Evolutionary conservation across 129 eudicot genomes (phyloP).

Genomic region (Lonicera japonica): DNA sequence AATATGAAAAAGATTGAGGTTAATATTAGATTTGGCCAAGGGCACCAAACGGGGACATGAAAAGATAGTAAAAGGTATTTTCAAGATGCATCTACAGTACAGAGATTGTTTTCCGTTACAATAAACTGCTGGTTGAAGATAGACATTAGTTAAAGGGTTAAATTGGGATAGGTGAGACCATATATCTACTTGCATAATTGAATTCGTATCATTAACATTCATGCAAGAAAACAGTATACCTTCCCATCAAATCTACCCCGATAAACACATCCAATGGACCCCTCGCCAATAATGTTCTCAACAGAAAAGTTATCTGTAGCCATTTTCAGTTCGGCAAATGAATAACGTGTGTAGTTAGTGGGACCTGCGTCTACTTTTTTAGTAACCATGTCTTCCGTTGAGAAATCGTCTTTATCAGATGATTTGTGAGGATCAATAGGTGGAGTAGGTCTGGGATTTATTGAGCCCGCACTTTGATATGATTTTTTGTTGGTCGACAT

Average conservation of each 20-base stretch:
- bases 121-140: not conserved
- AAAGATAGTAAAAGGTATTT: not conserved
- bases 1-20: not conserved
- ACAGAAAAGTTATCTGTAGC: constrained; percentile 84
- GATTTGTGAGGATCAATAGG: constrained; percentile 75
- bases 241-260: constrained; percentile 83
- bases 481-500: constrained; percentile 32
- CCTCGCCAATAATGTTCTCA: constrained; percentile 85
- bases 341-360: constrained; percentile 43
- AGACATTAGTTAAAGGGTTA: not conserved
- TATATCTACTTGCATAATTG: not conserved
- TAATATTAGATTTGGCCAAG: not conserved
- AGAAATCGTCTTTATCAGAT: constrained; percentile 64
- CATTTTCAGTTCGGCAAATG: constrained; percentile 90
- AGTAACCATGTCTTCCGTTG: constrained; percentile 53
- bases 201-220: not conserved
- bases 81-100: no score
- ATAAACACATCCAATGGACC: constrained; percentile 84
- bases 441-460: constrained; percentile 91
- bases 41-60: not conserved
- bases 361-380: constrained; percentile 54
- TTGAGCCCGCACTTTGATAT: constrained; percentile 47
- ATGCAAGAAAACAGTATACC: constrained; percentile 28
- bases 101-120: no score
- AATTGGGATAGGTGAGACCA: not conserved